Percentiles rank a stretch among this genome's conserved stretches.
Conservation (phyloP, 495 filamentous ascomycete genomes). For the Chaetomium cochliodes region DNA sequence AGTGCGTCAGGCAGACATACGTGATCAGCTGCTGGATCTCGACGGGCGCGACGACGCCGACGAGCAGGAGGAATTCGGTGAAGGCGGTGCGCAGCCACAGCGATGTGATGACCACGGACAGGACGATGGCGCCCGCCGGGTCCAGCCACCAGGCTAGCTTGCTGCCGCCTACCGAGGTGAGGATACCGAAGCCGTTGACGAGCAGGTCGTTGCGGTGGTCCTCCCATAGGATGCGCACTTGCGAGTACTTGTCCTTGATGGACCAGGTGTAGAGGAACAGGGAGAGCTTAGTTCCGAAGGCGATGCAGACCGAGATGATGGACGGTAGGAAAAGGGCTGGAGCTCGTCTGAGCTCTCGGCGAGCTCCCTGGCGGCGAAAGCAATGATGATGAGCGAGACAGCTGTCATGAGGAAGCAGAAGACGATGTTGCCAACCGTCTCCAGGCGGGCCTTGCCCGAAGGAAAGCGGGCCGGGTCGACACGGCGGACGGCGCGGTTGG, state of each 20-base stretch:
- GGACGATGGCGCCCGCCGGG: slow-evolving; percentile 82
- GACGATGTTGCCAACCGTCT: slow-evolving; percentile 93
- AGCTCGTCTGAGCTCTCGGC: slow-evolving; percentile 46
- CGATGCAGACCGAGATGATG: slow-evolving; percentile 80
- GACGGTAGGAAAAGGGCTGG: slow-evolving; percentile 76
- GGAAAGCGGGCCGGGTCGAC: slow-evolving; percentile 92
- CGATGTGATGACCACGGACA: slow-evolving; percentile 70
- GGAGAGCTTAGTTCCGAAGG: slow-evolving; percentile 76
- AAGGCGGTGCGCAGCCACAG: slow-evolving; percentile 87
- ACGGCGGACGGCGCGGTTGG: slow-evolving; percentile 79
- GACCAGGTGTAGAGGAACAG: slow-evolving; percentile 93
- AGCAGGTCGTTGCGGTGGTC: slow-evolving; percentile 88
- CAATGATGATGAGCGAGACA: slow-evolving; percentile 87
- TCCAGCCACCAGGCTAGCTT: slow-evolving; percentile 95
- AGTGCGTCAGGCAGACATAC: slow-evolving; percentile 95
- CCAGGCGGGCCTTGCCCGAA: slow-evolving; percentile 89
- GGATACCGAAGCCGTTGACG: slow-evolving; percentile 86
- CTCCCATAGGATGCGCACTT: slow-evolving; percentile 90
- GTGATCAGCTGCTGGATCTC: slow-evolving; percentile 91
- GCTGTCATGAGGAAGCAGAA: slow-evolving; percentile 97
- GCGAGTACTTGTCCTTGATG: slow-evolving; percentile 78
- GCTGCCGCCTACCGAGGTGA: slow-evolving; percentile 81
- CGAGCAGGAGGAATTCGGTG: slow-evolving; percentile 82
- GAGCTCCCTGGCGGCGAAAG: slow-evolving; percentile 75
- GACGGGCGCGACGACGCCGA: slow-evolving; percentile 82